phyloP scores from a whole-genome alignment of 345 rosid genomes.

The Syzygium aromaticum region DNA sequence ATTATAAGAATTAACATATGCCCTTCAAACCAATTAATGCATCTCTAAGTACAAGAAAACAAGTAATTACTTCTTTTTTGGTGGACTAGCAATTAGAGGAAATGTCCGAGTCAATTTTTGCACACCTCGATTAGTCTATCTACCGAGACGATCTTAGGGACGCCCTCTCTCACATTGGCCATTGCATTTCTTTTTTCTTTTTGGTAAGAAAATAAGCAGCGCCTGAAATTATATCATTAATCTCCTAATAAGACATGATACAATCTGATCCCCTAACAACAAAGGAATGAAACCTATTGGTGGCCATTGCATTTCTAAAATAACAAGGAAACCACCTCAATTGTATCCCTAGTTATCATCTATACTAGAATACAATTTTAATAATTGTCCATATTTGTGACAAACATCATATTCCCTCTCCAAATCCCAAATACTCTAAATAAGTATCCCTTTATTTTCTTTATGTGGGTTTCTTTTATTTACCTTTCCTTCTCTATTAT shows the following conservation, averaged over 20 bases:
- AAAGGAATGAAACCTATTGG: not conserved
- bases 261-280: not conserved
- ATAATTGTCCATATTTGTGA: not conserved
- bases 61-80: not conserved
- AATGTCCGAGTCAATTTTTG: not conserved
- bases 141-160: not conserved
- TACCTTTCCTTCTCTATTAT: not conserved
- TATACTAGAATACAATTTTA: not conserved
- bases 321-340: not conserved
- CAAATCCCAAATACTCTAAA: not conserved
- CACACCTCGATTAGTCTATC: not conserved
- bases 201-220: not conserved
- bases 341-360: not conserved
- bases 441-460: not conserved
- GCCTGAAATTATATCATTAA: not conserved
- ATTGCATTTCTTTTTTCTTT: not conserved
- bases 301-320: not conserved
- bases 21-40: accelerated
- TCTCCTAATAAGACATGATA: not conserved
- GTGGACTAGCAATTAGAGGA: not conserved
- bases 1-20: not conserved
- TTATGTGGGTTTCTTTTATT: not conserved
- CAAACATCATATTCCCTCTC: not conserved
- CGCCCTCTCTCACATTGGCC: not conserved
- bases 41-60: not conserved